Conservation (phyloP, 805 yeast species). For the Blastobotrys mokoenaii region DNA sequence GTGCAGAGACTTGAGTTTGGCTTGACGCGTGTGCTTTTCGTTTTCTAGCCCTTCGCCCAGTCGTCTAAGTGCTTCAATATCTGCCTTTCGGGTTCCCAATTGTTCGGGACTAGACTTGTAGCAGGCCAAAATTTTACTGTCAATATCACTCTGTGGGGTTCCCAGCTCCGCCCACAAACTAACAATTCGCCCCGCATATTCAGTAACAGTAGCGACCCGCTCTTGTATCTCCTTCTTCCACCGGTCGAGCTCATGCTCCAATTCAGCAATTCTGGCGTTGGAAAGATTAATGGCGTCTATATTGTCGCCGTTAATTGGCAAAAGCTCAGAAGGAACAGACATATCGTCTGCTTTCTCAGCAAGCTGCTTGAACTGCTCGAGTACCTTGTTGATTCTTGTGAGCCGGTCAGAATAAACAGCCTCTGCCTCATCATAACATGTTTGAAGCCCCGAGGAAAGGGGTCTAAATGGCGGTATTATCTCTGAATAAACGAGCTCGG, state of each 20-base stretch:
- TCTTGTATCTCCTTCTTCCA: conserved; percentile 19
- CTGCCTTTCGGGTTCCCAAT: conserved; percentile 20
- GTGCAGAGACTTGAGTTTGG: conserved; percentile 26
- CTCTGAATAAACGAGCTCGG: conserved; percentile 11
- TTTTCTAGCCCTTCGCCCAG: conserved; percentile 24
- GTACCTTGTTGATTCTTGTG: conserved; percentile 9
- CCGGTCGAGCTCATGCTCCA: conserved; percentile 20
- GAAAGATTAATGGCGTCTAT: conserved; percentile 17
- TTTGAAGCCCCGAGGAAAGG: conserved; percentile 8
- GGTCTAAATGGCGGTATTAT: conserved; percentile 19
- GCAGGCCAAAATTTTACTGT: conserved; percentile 15
- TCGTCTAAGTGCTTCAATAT: conserved; percentile 23
- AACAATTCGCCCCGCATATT: conserved; percentile 21
- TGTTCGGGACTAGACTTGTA: conserved; percentile 19
- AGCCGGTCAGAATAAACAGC: conserved; percentile 18
- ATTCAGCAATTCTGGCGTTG: conserved; percentile 13
- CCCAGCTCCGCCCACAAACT: conserved; percentile 28
- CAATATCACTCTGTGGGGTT: conserved; percentile 23
- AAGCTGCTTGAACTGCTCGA: conserved; percentile 14
- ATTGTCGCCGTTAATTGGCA: conserved; percentile 14
- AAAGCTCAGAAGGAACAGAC: conserved; percentile 11
- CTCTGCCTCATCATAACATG: conserved; percentile 13
- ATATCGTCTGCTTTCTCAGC: conserved; percentile 18
- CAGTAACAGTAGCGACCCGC: conserved; percentile 15
- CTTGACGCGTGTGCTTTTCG: conserved; percentile 29